Evolutionary conservation across 2,329 filamentous ascomycete species (phyloP).

Genomic region (Aspergillus sojae): DNA sequence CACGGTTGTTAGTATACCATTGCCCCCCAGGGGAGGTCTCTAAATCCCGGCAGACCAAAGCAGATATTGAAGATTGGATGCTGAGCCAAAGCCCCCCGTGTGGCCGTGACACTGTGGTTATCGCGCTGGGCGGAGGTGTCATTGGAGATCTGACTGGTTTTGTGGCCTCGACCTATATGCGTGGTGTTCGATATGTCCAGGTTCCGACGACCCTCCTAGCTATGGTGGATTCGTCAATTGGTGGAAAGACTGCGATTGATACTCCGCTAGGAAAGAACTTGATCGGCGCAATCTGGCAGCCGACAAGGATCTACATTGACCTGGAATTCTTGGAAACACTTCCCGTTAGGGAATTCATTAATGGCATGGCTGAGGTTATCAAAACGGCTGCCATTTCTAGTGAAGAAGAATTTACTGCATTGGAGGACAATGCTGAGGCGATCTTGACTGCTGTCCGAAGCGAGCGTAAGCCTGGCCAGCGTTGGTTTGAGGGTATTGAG

Average conservation of each 20-base stretch:
- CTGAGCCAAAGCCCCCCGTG: slow-evolving; percentile 78
- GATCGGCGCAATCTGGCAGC: slow-evolving; percentile 96
- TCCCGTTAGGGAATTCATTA: slow-evolving; percentile 90
- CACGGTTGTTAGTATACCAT: slow-evolving; percentile 79
- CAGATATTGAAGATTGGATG: slow-evolving; percentile 97
- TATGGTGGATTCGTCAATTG: slow-evolving; percentile 99
- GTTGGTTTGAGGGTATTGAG: slow-evolving; percentile 70
- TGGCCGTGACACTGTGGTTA: slow-evolving; percentile 90
- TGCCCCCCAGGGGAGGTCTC: slow-evolving; percentile 92
- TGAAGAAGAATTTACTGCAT: slow-evolving; percentile 77
- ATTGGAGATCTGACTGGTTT: slow-evolving; percentile 99
- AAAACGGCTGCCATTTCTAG: slow-evolving; percentile 98
- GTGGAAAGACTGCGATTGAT: slow-evolving; percentile 97
- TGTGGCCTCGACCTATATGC: slow-evolving; percentile 97
- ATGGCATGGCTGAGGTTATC: slow-evolving; percentile 97
- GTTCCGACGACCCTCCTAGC: slow-evolving; percentile 91
- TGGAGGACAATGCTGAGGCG: slow-evolving; percentile 78
- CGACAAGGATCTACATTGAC: slow-evolving; percentile 90
- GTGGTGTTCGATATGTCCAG: slow-evolving; percentile 92
- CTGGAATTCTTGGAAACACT: slow-evolving; percentile 87
- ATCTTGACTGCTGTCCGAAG: slow-evolving; percentile 74
- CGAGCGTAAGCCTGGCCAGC: slow-evolving; percentile 57
- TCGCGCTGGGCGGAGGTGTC: slow-evolving; percentile 92
- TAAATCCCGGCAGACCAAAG: slow-evolving; percentile 91
- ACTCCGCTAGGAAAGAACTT: slow-evolving; percentile 95